Evolutionary conservation across 495 filamentous ascomycete genomes (phyloP).

Genomic region (Tuber umbilicatum): DNA sequence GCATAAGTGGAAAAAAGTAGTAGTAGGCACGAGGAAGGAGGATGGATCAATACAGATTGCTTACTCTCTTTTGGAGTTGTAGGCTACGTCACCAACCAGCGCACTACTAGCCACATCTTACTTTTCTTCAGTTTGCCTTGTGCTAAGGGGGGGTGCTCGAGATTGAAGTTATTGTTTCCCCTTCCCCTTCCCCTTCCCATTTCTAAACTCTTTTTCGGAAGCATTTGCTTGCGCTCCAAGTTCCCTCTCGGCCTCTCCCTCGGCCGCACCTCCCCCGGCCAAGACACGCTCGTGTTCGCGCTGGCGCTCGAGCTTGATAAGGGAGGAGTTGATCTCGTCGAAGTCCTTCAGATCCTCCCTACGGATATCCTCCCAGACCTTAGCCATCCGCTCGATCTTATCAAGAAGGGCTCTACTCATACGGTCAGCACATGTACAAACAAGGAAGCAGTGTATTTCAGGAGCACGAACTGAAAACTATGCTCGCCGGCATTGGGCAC

Average conservation of each 20-base stretch:
- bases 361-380: not conserved
- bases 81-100: not conserved
- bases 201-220: too few species aligned
- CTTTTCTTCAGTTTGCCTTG: not conserved
- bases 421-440: not conserved
- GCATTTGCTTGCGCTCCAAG: not conserved
- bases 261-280: too few species aligned
- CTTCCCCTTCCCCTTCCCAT: not conserved
- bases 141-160: not conserved
- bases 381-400: not conserved
- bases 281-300: not conserved
- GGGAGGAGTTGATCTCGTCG: not conserved
- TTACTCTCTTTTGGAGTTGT: not conserved
- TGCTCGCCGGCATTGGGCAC: not conserved
- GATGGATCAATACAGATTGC: not conserved
- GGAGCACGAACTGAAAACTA: not conserved
- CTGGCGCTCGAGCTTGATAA: not conserved
- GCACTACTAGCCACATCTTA: not conserved
- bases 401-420: not conserved
- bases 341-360: not conserved
- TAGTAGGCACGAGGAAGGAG: not conserved
- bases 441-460: not conserved
- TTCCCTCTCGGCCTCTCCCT: not conserved
- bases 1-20: not conserved
- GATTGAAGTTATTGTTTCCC: not conserved